A percentile compares a stretch with the other conserved stretches of the same genome.
phyloP scores from a whole-genome alignment of 2,329 filamentous ascomycete genomes.

The Neonectria coccinea region DNA sequence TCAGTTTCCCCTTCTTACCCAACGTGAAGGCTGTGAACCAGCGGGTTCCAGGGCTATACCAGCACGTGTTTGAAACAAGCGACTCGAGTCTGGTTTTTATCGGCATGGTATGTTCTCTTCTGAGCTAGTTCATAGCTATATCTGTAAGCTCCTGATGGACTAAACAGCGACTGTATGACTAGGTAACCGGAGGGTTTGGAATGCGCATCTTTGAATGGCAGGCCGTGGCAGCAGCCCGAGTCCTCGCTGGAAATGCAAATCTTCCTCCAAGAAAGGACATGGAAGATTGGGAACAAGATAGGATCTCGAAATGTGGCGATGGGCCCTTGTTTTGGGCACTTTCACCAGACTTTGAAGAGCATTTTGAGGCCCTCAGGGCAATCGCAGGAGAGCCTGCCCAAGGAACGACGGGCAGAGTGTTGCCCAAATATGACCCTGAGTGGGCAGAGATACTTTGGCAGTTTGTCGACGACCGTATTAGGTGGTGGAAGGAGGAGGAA shows the following conservation, averaged over 20 bases:
- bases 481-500: background rate
- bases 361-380: conserved; percentile 54
- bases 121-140: background rate
- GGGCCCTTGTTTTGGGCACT: conserved; percentile 6
- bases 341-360: conserved; percentile 51
- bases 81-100: conserved; percentile 33
- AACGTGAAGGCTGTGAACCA: conserved; percentile 2
- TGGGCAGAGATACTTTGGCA: conserved; percentile 47
- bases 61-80: conserved; percentile 10
- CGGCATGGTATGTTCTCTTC: conserved; percentile 10
- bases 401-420: conserved; percentile 51
- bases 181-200: background rate
- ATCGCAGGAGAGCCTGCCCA: conserved; percentile 56
- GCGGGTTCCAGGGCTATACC: conserved; percentile 20
- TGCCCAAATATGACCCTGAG: conserved; percentile 57
- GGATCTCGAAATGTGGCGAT: background rate
- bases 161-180: background rate
- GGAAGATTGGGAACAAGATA: background rate
- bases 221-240: background rate
- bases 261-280: background rate
- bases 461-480: conserved; percentile 1
- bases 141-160: background rate
- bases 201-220: background rate
- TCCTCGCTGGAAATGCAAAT: background rate
- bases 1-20: conserved; percentile 9